Evolutionary conservation across 768 basidiomycete genomes (phyloP).

Genomic region (Tylopilus rubrobrunneus): DNA sequence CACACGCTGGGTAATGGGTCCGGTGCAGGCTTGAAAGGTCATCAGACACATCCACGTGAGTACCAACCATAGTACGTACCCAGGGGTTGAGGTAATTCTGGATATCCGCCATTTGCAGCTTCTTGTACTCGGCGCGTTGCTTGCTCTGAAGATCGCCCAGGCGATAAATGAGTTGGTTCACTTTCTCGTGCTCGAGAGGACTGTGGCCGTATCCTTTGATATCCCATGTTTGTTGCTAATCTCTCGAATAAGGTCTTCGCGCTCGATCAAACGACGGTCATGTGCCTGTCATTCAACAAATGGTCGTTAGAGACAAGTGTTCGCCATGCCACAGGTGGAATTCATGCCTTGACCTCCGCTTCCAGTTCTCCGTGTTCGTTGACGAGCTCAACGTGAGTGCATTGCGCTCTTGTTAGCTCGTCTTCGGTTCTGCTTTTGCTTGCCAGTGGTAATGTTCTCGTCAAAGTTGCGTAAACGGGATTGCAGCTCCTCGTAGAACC

Average conservation of each 20-base stretch:
- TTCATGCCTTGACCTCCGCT: conserved; percentile 66
- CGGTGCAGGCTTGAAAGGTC: too few species aligned
- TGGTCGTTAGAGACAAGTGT: neutral
- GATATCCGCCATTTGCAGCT: conserved; percentile 51
- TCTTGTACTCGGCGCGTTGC: conserved; percentile 62
- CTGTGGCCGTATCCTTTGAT: conserved; percentile 73
- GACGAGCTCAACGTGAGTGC: conserved; percentile 52
- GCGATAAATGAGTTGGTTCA: conserved; percentile 69
- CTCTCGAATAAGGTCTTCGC: too few species aligned
- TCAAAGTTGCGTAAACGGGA: conserved; percentile 56
- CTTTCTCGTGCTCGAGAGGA: conserved; percentile 66
- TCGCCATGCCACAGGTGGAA: neutral
- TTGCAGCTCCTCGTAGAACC: conserved; percentile 70
- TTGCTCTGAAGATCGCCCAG: conserved; percentile 60
- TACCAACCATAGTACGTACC: conserved; percentile 3
- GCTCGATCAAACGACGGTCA: conserved; percentile 60
- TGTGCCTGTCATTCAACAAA: conserved; percentile 51
- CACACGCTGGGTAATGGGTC: too few species aligned
- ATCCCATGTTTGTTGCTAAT: too few species aligned
- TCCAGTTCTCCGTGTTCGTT: conserved; percentile 65
- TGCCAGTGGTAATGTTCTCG: conserved; percentile 48
- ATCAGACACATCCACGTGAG: too few species aligned
- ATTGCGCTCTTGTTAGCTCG: conserved; percentile 45
- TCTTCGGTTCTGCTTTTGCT: conserved; percentile 53
- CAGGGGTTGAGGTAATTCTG: conserved; percentile 13